Evolutionary conservation across 345 rosid species (phyloP), one percentile per base, ranked within the genome.

Genomic region (Salix caprea): DNA sequence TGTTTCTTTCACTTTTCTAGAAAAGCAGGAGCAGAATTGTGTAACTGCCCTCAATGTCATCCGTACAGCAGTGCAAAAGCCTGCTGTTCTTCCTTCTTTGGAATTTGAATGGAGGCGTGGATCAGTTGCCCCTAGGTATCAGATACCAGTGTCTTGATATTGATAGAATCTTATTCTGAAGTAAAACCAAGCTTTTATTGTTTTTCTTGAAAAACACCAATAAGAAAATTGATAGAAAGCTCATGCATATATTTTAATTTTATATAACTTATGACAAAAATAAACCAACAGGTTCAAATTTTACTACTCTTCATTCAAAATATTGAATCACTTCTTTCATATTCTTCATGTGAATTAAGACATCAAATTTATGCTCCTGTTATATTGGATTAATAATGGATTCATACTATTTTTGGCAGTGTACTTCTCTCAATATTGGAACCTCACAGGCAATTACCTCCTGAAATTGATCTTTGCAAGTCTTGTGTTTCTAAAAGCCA

Each of bases 391-490:
- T 72, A 23, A 26, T 77, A 60, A 67, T 74, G 71, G 54, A 67
- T 82, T 66, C 66, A 69, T 69, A n/a, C 69, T 70, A 71, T 76
- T 79, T 23, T 72, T 10, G 83, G 86, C 92, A 92, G 97, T 82
- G 95, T 90, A 71, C 92, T 92, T 78, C 93, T 92, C 79, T 89
- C 92, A 40, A 83, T 90, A 83, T 79, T 92, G 89, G 93, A 88
- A 81, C 93, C 97, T 74, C 90, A 77, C 67, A 80, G 90, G 84
- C 88, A 86, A 76, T 86, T 92, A 67, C 94, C 97, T 73, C 85
- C 95, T 52, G 89, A 90, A 79, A 88, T 92, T 87, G 97, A 90
- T 82, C 84, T 83, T 67, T 88, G 93, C 86, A 92, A 84, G 76
- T 82, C 86, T 78, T 75, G 88, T 74, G 74, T 74, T 42, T 75